A percentile compares a stretch with the other conserved stretches of the same genome.
These are phyloP conservation scores for Lojkania enalia DNA, from an alignment of 2,329 filamentous ascomycete species.

Conservation along the genomic window DNA sequence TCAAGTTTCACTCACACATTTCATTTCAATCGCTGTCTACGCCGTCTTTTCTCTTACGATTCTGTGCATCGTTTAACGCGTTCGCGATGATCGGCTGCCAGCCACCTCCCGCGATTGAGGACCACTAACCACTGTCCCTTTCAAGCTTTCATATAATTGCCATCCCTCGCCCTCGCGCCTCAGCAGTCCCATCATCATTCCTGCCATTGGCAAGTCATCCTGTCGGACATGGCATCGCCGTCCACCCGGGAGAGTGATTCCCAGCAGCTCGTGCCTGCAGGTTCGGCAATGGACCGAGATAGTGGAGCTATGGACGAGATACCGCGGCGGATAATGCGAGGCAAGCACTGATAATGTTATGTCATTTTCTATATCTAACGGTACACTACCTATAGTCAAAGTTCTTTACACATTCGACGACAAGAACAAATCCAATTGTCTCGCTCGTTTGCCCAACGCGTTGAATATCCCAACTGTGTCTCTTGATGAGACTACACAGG, in stretches of 20 bases:
- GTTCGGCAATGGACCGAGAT: slow-evolving; percentile 26
- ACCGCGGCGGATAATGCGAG: slow-evolving; percentile 52
- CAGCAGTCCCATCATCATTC: slow-evolving; percentile 3
- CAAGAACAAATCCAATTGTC: slow-evolving; percentile 83
- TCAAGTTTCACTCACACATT: not conserved
- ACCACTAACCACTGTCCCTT: slow-evolving; percentile 30
- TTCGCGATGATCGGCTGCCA: slow-evolving; percentile 42
- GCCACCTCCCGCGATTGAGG: slow-evolving; percentile 38
- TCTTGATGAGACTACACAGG: slow-evolving; percentile 76
- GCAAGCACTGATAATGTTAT: slow-evolving; percentile 33
- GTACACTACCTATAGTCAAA: slow-evolving; percentile 67
- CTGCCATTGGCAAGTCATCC: slow-evolving; percentile 22
- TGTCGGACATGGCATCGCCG: slow-evolving; percentile 38
- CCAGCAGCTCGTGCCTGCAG: slow-evolving; percentile 17
- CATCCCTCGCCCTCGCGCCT: slow-evolving; percentile 17
- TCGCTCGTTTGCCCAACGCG: slow-evolving; percentile 81
- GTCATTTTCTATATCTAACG: slow-evolving; percentile 22
- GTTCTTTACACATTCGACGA: slow-evolving; percentile 95
- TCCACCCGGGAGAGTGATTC: slow-evolving; percentile 6
- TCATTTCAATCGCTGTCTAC: slow-evolving; percentile 13
- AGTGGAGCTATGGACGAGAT: slow-evolving; percentile 36
- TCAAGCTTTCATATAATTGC: no score
- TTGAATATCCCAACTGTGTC: slow-evolving; percentile 79
- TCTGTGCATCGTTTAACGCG: slow-evolving; percentile 31
- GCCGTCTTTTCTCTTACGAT: slow-evolving; percentile 5